Evolutionary conservation across 176 grass and related monocot species (phyloP).

Genomic region (Urochloa ruziziensis): DNA sequence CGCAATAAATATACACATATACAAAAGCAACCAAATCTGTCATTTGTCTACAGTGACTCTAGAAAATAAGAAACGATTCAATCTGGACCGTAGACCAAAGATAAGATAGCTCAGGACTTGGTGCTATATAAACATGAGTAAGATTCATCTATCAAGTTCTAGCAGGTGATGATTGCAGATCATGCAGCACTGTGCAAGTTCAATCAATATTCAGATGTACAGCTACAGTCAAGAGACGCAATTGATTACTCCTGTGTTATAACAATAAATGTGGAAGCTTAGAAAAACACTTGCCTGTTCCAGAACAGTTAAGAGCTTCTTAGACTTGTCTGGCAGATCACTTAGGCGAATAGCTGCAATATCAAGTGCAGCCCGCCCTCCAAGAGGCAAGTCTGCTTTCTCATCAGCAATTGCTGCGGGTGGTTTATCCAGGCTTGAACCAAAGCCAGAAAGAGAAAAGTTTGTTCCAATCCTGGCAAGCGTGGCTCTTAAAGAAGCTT

Average conservation of each 20-base stretch:
- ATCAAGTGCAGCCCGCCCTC: constrained; percentile 70
- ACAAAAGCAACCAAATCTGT: neutral
- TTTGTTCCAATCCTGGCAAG: constrained; percentile 94
- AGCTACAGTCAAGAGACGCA: neutral
- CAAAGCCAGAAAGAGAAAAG: constrained; percentile 66
- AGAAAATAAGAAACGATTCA: neutral
- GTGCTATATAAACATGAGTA: constrained; percentile 1
- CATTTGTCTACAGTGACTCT: neutral
- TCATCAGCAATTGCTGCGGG: constrained; percentile 37
- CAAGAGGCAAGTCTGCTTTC: constrained; percentile 39
- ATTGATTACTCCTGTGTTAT: neutral
- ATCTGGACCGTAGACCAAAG: constrained; percentile 3
- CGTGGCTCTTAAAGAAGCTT: constrained; percentile 95
- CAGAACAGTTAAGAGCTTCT: constrained; percentile 79
- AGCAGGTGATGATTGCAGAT: neutral
- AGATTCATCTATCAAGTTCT: constrained; percentile 2
- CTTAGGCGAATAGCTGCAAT: constrained; percentile 77
- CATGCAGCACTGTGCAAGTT: neutral
- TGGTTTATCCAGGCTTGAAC: constrained; percentile 57
- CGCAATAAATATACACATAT: too few species aligned
- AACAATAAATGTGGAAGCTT: constrained; percentile 20
- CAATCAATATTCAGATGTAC: constrained; percentile 22
- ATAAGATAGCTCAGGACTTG: neutral
- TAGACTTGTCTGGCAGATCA: constrained; percentile 89
- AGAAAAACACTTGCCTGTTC: constrained; percentile 66